Percentiles rank a stretch among this genome's conserved stretches.
Conservation (phyloP, 2,329 filamentous ascomycete species). For the Colletotrichum abscissum region DNA sequence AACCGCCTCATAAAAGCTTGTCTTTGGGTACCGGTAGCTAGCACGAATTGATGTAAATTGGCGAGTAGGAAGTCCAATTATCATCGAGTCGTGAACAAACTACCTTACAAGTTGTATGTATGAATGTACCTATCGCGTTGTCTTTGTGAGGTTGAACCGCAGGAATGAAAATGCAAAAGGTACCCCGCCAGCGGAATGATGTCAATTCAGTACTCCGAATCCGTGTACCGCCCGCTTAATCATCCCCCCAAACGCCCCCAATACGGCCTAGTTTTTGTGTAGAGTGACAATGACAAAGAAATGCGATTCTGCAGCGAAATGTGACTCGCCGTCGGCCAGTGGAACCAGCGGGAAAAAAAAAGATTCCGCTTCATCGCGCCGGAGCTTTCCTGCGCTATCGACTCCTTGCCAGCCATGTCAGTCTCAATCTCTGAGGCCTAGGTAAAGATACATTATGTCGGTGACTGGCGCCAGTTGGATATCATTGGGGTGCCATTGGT, state of each 20-base stretch:
- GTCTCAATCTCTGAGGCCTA: too few species aligned
- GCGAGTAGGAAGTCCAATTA: neutral
- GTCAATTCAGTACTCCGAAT: neutral
- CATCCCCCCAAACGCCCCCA: neutral
- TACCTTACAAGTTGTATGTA: too few species aligned
- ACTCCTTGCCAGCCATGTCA: neutral
- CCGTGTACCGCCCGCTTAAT: constrained; percentile 4
- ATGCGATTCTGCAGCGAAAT: constrained; percentile 13
- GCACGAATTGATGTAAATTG: neutral
- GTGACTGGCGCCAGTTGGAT: neutral
- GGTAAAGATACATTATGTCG: neutral
- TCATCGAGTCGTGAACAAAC: neutral
- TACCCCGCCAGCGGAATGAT: constrained; percentile 23
- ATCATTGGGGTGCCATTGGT: constrained; percentile 2
- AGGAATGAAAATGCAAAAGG: too few species aligned
- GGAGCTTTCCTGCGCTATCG: neutral
- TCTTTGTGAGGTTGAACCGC: neutral
- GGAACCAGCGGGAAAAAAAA: neutral
- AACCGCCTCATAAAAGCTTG: neutral
- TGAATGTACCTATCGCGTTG: too few species aligned
- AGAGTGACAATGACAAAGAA: neutral
- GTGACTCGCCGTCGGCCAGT: too few species aligned
- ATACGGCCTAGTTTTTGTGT: neutral
- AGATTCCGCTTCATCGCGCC: neutral
- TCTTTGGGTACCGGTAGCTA: too few species aligned